These are phyloP conservation scores for Ailanthus altissimus DNA, from an alignment of 345 rosid genomes.

Conservation along the genomic window DNA sequence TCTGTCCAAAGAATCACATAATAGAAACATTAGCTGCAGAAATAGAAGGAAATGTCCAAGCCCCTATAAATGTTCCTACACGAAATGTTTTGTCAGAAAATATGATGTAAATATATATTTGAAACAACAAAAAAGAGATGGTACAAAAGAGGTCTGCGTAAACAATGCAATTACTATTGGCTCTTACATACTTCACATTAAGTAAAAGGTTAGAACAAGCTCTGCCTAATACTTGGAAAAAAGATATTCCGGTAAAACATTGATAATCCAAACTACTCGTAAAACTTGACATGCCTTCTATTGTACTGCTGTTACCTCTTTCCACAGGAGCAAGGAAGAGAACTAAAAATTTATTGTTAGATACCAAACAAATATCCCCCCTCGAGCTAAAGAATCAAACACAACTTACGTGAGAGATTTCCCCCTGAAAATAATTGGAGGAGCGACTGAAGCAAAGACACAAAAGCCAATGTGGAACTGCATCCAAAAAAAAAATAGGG, in stretches of 20 bases:
- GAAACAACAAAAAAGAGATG: neutral
- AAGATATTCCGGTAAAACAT: neutral
- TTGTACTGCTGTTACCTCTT: neutral
- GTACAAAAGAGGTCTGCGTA: neutral
- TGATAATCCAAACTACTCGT: neutral
- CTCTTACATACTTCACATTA: neutral
- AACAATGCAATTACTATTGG: neutral
- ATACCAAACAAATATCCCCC: neutral
- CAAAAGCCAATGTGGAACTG: constrained; percentile 91
- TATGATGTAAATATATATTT: neutral
- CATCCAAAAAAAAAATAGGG: constrained; percentile 27
- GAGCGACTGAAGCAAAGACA: constrained; percentile 84
- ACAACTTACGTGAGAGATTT: constrained; percentile 84
- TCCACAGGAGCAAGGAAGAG: neutral
- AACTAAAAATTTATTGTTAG: neutral
- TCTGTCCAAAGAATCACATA: constrained; percentile 47
- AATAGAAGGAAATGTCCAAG: neutral
- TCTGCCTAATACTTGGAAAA: neutral
- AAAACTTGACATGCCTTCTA: neutral
- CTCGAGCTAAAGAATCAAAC: constrained; percentile 3
- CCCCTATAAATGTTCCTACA: neutral
- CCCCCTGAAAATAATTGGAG: constrained; percentile 91
- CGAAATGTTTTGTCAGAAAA: neutral
- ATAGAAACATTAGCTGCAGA: constrained; percentile 31
- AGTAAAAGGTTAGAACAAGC: neutral